Evolutionary conservation across 371 early-diverging fungal species (phyloP), one percentile per base, ranked within the genome.

Genomic region (Mortierella sp.): DNA sequence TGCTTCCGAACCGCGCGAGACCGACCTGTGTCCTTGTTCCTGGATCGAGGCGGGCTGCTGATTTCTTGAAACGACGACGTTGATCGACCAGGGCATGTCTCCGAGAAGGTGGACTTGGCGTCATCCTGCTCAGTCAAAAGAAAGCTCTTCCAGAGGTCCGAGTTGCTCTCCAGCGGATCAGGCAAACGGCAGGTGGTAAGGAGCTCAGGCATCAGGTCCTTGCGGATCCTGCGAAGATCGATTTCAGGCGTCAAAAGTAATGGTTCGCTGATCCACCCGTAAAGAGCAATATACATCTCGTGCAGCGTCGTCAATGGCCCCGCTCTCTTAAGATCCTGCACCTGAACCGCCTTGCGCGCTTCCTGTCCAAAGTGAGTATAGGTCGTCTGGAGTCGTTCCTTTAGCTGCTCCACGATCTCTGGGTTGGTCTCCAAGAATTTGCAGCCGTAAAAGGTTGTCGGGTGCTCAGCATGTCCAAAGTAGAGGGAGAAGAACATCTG

Each of bases 401-500:
- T 88, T 24, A 95, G 75, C 43, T 89, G 89, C 3, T 88, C 82
- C 29, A 93, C 76, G 18, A 89, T 71, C 4, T 90, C 90, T 29
- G 89, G 85, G 27, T 86, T 88, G 44, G 90, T 90, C 38, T 81
- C 82, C 58, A 94, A 89, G 74, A 92, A 93, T 12, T 91, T 75
- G 75, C 78, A 81, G 0, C 93, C 95, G 65, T 91, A 91, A 56
- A 89, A 88, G 0, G 88, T 46, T 27, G 77, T 75, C 6, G 72
- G 71, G 29, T 80, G 77, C 27, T 90, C 83, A 11, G 82, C 65
- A 51, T 84, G 88, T 41, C 88, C 90, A 83, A 91, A 95, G 75
- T 94, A 94, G 0, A 94, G 87, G n/a, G 89, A 87, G 70, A 94
- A 94, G 82, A 95, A 94, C 88, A 91, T 87, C 77, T 95, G 94